Evolutionary conservation across 169 alveolate genomes (phyloP), one percentile per base, ranked within the genome.

Genomic region (Cryptosporidium andersoni): DNA sequence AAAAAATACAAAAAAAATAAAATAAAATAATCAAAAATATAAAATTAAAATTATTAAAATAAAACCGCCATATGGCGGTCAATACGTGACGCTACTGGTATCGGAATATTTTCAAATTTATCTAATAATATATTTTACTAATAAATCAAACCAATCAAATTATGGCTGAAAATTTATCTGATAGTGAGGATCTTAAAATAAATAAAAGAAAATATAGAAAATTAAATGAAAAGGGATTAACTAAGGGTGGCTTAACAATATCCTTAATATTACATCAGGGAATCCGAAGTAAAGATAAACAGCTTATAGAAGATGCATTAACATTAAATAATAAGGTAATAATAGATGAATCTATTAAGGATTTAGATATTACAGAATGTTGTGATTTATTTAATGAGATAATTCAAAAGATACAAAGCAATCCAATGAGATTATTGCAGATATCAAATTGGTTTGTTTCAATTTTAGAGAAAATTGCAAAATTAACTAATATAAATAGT

Each of bases 351-450:
- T 74, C 85, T 2, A 47, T 74, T 11, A 43, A 36, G 49, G 52
- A 56, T 7, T 39, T 74, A 43, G 43, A 52, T 39, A 63, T 47
- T 11, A 51, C 3, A 8, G 7, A 16, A 45, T 74, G 74, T 74
- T 14, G 55, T 36, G 85, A 74, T 16, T 63, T 74, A 4, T 74
- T 74, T 74, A 68, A 74, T 37, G 85, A 74, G 48, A 43, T 74
- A 3, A 56, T 74, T 66, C 47, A 74, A 12, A 74, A 68, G 60
- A 74, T 74, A 40, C 74, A 74, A 6, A 51, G 7, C 40, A 74
- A 60, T 43, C 85, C 85, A 14, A 74, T 74, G 85, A 74, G 60
- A 16, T 51, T 74, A 40, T 74, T 74, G 47, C 74, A 74, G 39
- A 52, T 74, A 25, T 56, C 67, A 9, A 60, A 49, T 51, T 74